phyloP scores from a whole-genome alignment of 768 basidiomycete species.

The Rhizopogon rudus region DNA sequence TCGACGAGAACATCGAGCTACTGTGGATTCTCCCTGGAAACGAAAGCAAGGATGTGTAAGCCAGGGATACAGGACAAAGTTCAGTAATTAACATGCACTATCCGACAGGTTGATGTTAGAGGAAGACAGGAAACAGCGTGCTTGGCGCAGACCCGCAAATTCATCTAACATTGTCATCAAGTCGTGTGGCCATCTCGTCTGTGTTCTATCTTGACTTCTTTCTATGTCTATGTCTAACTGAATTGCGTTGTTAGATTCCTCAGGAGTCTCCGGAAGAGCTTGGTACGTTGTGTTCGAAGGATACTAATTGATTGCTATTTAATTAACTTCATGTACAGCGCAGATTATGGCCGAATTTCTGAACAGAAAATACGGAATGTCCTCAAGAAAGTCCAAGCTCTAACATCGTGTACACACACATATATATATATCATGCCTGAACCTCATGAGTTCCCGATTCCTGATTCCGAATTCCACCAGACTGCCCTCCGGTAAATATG shows the following conservation, averaged over 20 bases:
- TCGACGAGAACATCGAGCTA: slow-evolving; percentile 22
- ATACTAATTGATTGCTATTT: not conserved
- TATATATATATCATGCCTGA: no score
- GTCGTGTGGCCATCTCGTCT: slow-evolving; percentile 21
- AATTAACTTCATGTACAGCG: not conserved
- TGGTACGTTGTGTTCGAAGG: slow-evolving; percentile 10
- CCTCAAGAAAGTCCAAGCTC: not conserved
- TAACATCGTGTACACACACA: not conserved
- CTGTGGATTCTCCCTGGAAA: slow-evolving; percentile 24
- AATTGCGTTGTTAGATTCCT: slow-evolving; percentile 13
- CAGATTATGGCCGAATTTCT: not conserved
- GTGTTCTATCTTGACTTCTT: not conserved
- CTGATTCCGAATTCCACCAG: not conserved
- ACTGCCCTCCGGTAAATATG: not conserved
- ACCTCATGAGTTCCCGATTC: no score
- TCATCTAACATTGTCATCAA: slow-evolving; percentile 24
- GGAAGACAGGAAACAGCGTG: slow-evolving; percentile 10
- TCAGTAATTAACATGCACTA: not conserved
- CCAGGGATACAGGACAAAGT: not conserved
- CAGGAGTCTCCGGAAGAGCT: slow-evolving; percentile 27
- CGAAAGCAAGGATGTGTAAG: slow-evolving; percentile 4
- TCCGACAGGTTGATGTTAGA: slow-evolving; percentile 8
- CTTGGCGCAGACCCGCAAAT: slow-evolving; percentile 25
- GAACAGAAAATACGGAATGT: not conserved
- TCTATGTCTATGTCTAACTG: not conserved